Evolutionary conservation across 805 yeast species (phyloP), one percentile per base, ranked within the genome.

Genomic region (Kodamaea laetipori): DNA sequence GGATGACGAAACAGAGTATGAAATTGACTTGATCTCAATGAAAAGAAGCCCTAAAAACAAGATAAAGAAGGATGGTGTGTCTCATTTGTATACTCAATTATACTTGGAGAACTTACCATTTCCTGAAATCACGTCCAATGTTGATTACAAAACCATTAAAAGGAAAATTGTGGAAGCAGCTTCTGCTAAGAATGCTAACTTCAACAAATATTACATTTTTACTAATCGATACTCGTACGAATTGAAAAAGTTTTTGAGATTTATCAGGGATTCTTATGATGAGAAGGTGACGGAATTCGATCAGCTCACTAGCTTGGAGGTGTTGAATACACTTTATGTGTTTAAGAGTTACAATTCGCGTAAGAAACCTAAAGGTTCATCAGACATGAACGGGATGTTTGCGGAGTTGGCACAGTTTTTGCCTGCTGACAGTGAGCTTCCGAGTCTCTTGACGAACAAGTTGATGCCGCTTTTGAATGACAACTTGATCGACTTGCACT

Each of bases 291-390:
- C 43, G 4, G 38, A 44, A 17, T 60, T 60, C 31, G 49, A 44
- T 8, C 60, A 62, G 37, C 54, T 63, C 38, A 56, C 64, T 4
- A 36, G 59, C 4, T 36, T 51, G 8, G 67, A 63, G 42, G 43
- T 61, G 10, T 51, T 55, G 47, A 62, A 59, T 46, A 53, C 56
- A 13, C 45, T 62, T 32, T 59, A 63, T 43, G 52, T 57, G 13
- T 63, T 58, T 50, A 59, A 56, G 40, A 54, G 56, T 30, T 46
- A 40, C 37, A 55, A 52, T 39, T 39, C 43, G 32, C 55, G 54
- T 25, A 48, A 58, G 24, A 44, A 45, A 16, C 47, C 54, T 4
- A 53, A 57, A 17, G 54, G 53, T 28, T 40, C 30, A 2, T 39
- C 36, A 1, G 12, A 16, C 18, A 23, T 27, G 17, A 13, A 38